A percentile compares a stretch with the other conserved stretches of the same genome.
Conservation (phyloP, 2,329 filamentous ascomycete genomes). For the Massarina eburnea region DNA sequence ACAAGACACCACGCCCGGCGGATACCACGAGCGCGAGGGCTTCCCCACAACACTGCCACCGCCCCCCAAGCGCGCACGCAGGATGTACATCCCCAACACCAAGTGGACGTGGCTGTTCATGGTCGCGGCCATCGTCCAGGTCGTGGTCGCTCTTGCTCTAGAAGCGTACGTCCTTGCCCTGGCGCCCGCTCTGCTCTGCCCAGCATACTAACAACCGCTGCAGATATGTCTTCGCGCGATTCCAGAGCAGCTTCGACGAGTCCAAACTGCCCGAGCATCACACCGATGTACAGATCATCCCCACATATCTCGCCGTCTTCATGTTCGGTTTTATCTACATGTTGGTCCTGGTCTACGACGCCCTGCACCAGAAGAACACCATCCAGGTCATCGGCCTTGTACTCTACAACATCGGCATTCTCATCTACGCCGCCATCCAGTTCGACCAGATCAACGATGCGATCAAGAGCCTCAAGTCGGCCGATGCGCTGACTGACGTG, state of each 20-base stretch:
- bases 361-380: constrained; percentile 90
- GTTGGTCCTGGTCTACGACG: constrained; percentile 87
- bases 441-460: constrained; percentile 85
- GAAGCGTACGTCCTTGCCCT: constrained; percentile 69
- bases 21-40: constrained; percentile 46
- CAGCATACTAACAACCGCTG: constrained; percentile 11
- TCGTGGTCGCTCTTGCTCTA: constrained; percentile 75
- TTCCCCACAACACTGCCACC: constrained; percentile 46
- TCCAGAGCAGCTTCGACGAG: constrained; percentile 62
- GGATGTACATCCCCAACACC: constrained; percentile 77
- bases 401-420: constrained; percentile 84
- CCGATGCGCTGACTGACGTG: constrained; percentile 47
- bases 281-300: constrained; percentile 67
- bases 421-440: constrained; percentile 92
- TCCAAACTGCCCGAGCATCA: constrained; percentile 44
- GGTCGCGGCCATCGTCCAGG: constrained; percentile 71
- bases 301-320: constrained; percentile 93
- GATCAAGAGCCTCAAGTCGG: constrained; percentile 55
- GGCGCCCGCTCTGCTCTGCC: neutral
- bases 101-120: constrained; percentile 90
- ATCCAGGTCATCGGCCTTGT: constrained; percentile 97
- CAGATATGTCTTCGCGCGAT: constrained; percentile 87
- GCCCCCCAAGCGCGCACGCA: constrained; percentile 34
- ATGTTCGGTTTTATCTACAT: constrained; percentile 97
- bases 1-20: constrained; percentile 40